These are phyloP conservation scores for Murraya paniculata DNA, from an alignment of 345 rosid species.

Conservation along the genomic window DNA sequence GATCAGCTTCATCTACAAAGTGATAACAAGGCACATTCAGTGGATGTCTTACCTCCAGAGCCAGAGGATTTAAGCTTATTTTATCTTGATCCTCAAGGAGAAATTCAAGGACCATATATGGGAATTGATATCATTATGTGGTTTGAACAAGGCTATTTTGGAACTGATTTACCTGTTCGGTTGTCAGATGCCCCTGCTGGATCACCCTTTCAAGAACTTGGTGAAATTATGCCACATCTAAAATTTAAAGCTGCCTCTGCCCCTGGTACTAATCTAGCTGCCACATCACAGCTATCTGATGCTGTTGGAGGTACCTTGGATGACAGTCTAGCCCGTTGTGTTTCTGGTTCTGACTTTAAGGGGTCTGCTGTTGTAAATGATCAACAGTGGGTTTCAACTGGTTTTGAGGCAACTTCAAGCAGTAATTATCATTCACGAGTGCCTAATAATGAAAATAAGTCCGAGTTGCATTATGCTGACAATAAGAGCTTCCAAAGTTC, in stretches of 20 bases:
- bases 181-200: slow-evolving; percentile 73
- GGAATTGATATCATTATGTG: slow-evolving; percentile 78
- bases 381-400: slow-evolving; percentile 20
- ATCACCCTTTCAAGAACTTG: slow-evolving; percentile 64
- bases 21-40: slow-evolving; percentile 16
- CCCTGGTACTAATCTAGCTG: not conserved
- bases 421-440: slow-evolving; percentile 16
- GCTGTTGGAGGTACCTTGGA: slow-evolving; percentile 20
- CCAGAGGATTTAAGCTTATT: slow-evolving; percentile 65
- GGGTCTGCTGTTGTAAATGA: slow-evolving; percentile 13
- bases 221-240: slow-evolving; percentile 66
- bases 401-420: slow-evolving; percentile 15
- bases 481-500: slow-evolving; percentile 29
- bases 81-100: slow-evolving; percentile 89
- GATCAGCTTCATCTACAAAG: slow-evolving; percentile 17
- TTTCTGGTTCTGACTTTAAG: slow-evolving; percentile 17
- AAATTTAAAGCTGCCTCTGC: slow-evolving; percentile 20
- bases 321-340: slow-evolving; percentile 12
- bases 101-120: slow-evolving; percentile 76
- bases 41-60: slow-evolving; percentile 33
- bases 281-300: slow-evolving; percentile 20
- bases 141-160: slow-evolving; percentile 94
- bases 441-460: slow-evolving; percentile 11
- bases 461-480: slow-evolving; percentile 19
- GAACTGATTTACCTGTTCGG: slow-evolving; percentile 74